A percentile compares a stretch with the other conserved stretches of the same genome.
phyloP scores from a whole-genome alignment of 2,329 filamentous ascomycete species.

The Iodosphaeria phyllophila region DNA sequence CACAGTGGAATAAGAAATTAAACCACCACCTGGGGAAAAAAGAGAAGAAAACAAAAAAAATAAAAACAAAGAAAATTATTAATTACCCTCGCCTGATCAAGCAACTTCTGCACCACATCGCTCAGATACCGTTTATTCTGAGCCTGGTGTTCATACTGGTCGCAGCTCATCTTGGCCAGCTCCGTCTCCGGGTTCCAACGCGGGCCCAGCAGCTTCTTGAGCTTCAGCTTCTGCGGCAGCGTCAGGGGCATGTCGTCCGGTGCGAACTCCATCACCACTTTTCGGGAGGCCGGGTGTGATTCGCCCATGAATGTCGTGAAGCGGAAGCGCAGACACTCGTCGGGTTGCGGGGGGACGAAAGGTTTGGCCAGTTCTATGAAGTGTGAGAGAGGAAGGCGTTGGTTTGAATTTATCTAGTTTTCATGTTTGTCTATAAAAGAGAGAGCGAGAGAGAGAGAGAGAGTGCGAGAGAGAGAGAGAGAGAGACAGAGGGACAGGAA shows the following conservation, averaged over 20 bases:
- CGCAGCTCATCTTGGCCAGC: constrained; percentile 75
- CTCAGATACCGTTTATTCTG: constrained; percentile 95
- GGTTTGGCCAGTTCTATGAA: constrained; percentile 59
- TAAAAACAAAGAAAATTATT: background rate
- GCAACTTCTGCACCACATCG: constrained; percentile 54
- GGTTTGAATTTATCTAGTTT: no score
- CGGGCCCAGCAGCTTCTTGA: constrained; percentile 70
- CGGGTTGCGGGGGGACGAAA: constrained; percentile 49
- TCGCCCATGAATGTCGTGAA: constrained; percentile 97
- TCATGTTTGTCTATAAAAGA: no score
- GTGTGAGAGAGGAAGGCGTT: background rate
- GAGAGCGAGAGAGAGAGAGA: no score
- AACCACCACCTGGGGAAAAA: no score
- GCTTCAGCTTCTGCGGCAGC: constrained; percentile 51
- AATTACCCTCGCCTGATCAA: constrained; percentile 52
- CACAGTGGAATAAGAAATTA: background rate
- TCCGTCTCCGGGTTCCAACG: constrained; percentile 77
- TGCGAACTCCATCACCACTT: constrained; percentile 85
- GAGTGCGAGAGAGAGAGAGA: no score
- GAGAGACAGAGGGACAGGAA: no score
- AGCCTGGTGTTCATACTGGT: constrained; percentile 71
- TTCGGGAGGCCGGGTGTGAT: constrained; percentile 73
- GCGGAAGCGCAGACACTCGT: constrained; percentile 72
- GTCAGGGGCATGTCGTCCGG: constrained; percentile 55
- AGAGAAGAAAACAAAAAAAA: background rate